Base-by-base conservation (phyloP, 2,329 filamentous ascomycete species). In the Esteya vermicola region DNA sequence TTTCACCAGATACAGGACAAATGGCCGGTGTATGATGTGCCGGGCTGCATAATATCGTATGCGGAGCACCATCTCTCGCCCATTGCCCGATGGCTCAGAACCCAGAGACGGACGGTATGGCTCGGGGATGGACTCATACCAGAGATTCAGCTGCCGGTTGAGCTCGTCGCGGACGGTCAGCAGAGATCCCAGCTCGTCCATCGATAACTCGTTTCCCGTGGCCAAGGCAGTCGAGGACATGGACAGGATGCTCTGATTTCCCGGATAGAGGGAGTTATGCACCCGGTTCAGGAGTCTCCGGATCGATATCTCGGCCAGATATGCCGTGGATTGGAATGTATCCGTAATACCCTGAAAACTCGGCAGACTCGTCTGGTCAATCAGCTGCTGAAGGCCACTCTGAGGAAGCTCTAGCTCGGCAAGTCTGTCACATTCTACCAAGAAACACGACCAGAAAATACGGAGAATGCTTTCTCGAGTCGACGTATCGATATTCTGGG, bases 1-100 rank as follows among this genome's bases (percentile, higher is more conserved):
- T 2, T 45, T 50, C 9, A 50, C 48, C 16, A 55, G 48, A 38
- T 56, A 54, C 10, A 57, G 43, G 7, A 56, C 48, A 39, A 57
- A 58, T 1, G 52, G 55, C 1, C 55, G 46, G 33, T 55, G 52
- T 5, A 58, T 58, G 20, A 58, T 58, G 32, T 58, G 54, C 6
- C 52, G 38, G 3, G 55, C 50, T 9, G 55, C 54, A 40, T 52
- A 58, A 30, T 57, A 58, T 5, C 55, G 52, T 16, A 55, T 57
- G 1, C 54, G 44, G 20, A 58, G 43, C 6, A 57, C 49, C 0
- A 47, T 41, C 26, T 51, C 48, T 10, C 54, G 42, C 33, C 52
- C 50, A 13, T 51, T 51, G 13, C 43, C 37, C 10, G 41, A 40
- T 4, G 48, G 47, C 5, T 48, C 47, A 1, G 51, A 33, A 4